These are phyloP conservation scores for Filobasidium uniguttulatum DNA, from an alignment of 1,284 basidiomycete genomes.

Conservation along the genomic window DNA sequence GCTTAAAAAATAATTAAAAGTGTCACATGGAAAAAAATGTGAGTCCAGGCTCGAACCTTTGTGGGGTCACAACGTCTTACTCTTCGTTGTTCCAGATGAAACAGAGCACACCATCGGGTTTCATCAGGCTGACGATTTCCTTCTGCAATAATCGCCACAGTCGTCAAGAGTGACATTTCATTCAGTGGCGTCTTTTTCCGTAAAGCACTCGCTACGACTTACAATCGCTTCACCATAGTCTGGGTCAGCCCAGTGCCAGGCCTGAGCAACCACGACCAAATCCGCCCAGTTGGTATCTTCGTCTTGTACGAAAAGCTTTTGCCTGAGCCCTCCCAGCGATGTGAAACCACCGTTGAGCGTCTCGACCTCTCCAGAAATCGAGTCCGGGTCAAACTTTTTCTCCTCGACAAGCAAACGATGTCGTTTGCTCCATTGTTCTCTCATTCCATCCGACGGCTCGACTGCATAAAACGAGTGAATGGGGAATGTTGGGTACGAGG, in stretches of 20 bases:
- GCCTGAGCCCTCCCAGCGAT: constrained; percentile 22
- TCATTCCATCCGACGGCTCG: constrained; percentile 39
- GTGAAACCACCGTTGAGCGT: constrained; percentile 36
- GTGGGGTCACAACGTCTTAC: not conserved
- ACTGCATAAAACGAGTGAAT: constrained; percentile 29
- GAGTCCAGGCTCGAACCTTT: not conserved
- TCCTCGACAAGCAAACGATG: constrained; percentile 11
- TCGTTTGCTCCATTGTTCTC: constrained; percentile 26
- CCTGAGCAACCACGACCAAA: constrained; percentile 34
- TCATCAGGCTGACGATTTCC: constrained; percentile 34
- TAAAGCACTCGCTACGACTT: constrained; percentile 10
- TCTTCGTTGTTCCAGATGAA: constrained; percentile 36
- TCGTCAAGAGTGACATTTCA: not conserved
- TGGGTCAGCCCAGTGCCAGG: constrained; percentile 34
- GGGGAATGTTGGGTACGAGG: constrained; percentile 24
- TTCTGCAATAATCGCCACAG: constrained; percentile 19
- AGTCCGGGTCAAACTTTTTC: not conserved
- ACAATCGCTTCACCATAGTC: constrained; percentile 31
- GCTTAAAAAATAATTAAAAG: not conserved
- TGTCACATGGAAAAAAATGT: not conserved
- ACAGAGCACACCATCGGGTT: constrained; percentile 28
- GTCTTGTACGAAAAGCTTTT: constrained; percentile 16
- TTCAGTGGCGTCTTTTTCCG: not conserved
- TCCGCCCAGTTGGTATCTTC: constrained; percentile 22
- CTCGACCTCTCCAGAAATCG: constrained; percentile 5